Evolutionary conservation across 164 flowering plant genomes (phyloP).

Genomic region (Tetrastigma voinierianum): DNA sequence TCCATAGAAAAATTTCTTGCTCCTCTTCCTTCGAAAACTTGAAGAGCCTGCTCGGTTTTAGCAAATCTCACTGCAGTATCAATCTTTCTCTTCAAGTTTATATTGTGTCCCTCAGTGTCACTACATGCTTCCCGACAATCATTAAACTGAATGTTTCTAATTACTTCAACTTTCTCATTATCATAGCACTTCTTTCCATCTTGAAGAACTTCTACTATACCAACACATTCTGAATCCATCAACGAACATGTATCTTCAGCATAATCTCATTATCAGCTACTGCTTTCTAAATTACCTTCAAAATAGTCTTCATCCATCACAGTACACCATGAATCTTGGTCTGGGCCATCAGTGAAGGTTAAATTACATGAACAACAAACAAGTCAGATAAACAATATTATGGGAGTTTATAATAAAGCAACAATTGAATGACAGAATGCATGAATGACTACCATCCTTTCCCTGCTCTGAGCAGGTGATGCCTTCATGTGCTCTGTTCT

Average conservation of each 20-base stretch:
- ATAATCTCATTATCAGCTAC: conserved; percentile 27
- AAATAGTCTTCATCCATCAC: conserved; percentile 19
- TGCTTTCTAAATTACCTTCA: conserved; percentile 25
- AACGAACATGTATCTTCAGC: conserved; percentile 19
- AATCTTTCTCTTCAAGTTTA: conserved; percentile 17
- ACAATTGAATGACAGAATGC: not conserved
- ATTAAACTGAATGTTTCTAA: conserved; percentile 19
- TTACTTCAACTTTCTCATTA: conserved; percentile 24
- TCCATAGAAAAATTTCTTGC: conserved; percentile 30
- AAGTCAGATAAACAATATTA: not conserved
- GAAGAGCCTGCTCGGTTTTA: conserved; percentile 18
- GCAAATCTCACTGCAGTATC: conserved; percentile 19
- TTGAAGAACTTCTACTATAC: conserved; percentile 26
- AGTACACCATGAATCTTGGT: conserved; percentile 19
- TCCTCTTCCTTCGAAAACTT: conserved; percentile 26
- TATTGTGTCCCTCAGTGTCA: conserved; percentile 34
- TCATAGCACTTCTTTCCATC: conserved; percentile 30
- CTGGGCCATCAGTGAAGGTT: conserved; percentile 18
- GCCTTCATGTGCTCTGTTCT: conserved; percentile 36
- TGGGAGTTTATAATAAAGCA: not conserved
- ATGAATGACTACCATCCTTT: conserved; percentile 24
- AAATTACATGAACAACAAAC: not conserved
- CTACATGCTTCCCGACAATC: conserved; percentile 45
- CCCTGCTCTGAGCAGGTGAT: conserved; percentile 47
- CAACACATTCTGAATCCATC: conserved; percentile 35